Evolutionary conservation across 257 asterid genomes (phyloP).

Genomic region (Salvia splendens): DNA sequence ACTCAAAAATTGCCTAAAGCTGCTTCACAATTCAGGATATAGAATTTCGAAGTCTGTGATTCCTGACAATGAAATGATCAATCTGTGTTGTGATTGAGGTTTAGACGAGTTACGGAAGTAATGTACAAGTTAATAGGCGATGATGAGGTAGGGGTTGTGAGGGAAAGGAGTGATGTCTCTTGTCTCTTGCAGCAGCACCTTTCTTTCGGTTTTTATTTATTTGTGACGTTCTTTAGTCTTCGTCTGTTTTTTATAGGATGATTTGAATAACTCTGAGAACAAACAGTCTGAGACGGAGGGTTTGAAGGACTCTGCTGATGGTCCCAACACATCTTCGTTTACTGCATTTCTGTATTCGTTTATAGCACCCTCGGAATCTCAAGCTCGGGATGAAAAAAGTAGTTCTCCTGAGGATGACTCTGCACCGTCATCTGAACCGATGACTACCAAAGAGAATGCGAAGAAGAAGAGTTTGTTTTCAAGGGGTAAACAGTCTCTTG

Average conservation of each 20-base stretch:
- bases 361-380: slow-evolving; percentile 64
- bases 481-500: slow-evolving; percentile 74
- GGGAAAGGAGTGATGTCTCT: neutral
- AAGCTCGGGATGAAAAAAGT: slow-evolving; percentile 37
- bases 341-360: slow-evolving; percentile 81
- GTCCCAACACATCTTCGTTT: slow-evolving; percentile 96
- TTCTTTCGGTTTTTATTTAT: neutral
- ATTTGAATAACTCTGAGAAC: slow-evolving; percentile 44
- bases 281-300: slow-evolving; percentile 53
- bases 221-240: slow-evolving; percentile 11
- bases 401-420: slow-evolving; percentile 39
- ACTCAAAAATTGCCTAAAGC: neutral
- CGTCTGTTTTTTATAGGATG: slow-evolving; percentile 46
- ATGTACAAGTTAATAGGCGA: neutral
- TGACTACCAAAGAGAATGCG: slow-evolving; percentile 51
- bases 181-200: neutral
- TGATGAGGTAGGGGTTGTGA: no score
- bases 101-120: neutral
- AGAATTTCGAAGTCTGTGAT: neutral
- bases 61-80: neutral
- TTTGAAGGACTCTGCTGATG: slow-evolving; percentile 53
- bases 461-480: slow-evolving; percentile 68
- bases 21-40: neutral
- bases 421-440: slow-evolving; percentile 49
- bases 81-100: neutral